These are phyloP conservation scores for Argentina anserina DNA, from an alignment of 306 rosid species.

Conservation along the genomic window DNA sequence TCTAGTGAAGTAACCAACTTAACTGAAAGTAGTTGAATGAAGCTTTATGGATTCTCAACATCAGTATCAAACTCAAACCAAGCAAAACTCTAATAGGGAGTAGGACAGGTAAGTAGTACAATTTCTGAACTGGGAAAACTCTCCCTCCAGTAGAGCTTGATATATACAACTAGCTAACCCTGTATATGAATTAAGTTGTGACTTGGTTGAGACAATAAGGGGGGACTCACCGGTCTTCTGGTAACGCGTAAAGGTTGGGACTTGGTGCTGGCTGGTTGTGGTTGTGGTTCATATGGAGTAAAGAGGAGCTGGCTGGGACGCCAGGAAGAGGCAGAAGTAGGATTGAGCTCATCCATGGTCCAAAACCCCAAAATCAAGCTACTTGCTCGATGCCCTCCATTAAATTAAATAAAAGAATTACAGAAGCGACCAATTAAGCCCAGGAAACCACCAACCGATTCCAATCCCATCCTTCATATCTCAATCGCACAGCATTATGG, in stretches of 20 bases:
- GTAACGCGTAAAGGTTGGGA: constrained; percentile 44
- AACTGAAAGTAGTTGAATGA: background rate
- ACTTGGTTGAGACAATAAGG: background rate
- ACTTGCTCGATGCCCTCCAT: constrained; percentile 46
- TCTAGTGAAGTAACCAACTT: background rate
- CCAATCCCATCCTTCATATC: constrained; percentile 67
- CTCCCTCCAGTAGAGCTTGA: background rate
- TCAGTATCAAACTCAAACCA: background rate
- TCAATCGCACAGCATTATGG: constrained; percentile 21
- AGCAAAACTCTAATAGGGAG: background rate
- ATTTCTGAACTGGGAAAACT: no score
- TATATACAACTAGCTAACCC: background rate
- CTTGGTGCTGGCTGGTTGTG: constrained; percentile 38
- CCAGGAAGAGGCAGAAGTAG: constrained; percentile 37
- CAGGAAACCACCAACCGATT: constrained; percentile 63
- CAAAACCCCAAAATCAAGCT: constrained; percentile 42
- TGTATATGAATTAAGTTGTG: no score
- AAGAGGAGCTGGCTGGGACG: constrained; percentile 55
- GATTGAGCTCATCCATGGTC: constrained; percentile 72
- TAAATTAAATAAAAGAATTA: background rate
- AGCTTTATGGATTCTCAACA: background rate
- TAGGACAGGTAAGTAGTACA: background rate
- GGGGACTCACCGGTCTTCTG: constrained; percentile 63
- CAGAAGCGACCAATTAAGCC: background rate
- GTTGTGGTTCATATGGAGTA: constrained; percentile 41